Percentiles rank a stretch among this genome's conserved stretches.
Conservation (phyloP, 2,329 filamentous ascomycete genomes). For the Ramularia collo-cygni region DNA sequence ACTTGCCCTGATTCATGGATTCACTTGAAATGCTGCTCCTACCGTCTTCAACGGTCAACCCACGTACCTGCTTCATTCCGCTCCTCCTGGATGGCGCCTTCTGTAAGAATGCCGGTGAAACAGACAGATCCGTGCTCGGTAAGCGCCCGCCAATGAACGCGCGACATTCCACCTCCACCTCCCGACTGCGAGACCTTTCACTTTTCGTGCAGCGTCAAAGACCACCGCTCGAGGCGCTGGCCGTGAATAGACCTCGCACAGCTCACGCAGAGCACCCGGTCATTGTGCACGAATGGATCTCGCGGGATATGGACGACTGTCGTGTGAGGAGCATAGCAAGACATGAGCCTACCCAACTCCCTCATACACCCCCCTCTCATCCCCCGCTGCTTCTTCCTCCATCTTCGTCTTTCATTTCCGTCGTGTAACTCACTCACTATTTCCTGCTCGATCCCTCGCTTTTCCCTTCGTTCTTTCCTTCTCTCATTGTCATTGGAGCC, state of each 20-base stretch:
- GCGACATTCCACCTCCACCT: neutral
- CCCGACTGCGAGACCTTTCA: conserved; percentile 10
- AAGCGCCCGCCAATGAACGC: conserved; percentile 5
- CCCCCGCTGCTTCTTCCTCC: no score
- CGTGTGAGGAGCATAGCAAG: no score
- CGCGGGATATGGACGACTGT: neutral
- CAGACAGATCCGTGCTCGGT: neutral
- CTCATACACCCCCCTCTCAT: conserved; percentile 4
- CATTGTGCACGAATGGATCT: neutral
- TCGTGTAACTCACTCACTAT: conserved; percentile 10
- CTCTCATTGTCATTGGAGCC: conserved; percentile 20
- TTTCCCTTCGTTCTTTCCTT: conserved; percentile 7
- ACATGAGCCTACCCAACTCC: conserved; percentile 2
- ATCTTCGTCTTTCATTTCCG: conserved; percentile 6
- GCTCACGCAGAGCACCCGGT: conserved; percentile 5
- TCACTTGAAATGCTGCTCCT: neutral
- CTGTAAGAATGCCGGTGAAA: neutral
- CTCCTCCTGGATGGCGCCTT: no score
- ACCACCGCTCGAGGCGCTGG: conserved; percentile 19
- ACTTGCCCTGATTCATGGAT: neutral
- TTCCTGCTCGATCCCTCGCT: no score
- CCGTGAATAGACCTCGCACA: conserved; percentile 20
- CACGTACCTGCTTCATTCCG: neutral
- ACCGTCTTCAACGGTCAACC: neutral
- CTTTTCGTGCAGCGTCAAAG: conserved; percentile 3